phyloP scores from a whole-genome alignment of 805 yeast genomes.

The Lipomyces oligophaga region DNA sequence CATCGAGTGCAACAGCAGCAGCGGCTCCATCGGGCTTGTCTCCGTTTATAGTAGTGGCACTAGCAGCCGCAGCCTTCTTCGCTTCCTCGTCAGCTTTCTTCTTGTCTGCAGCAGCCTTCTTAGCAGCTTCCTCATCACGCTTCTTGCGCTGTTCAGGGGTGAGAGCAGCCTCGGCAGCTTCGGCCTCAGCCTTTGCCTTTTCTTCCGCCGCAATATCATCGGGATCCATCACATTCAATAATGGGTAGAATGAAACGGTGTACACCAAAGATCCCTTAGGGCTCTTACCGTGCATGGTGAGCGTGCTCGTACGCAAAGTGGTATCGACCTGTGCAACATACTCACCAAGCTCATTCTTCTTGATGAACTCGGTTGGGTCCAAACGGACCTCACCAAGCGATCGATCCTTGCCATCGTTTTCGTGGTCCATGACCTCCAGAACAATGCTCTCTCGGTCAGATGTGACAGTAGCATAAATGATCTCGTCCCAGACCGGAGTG shows the following conservation, averaged over 20 bases:
- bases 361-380: constrained; percentile 61
- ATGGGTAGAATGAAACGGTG: constrained; percentile 77
- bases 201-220: constrained; percentile 63
- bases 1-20: constrained; percentile 12
- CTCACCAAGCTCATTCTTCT: constrained; percentile 56
- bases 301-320: constrained; percentile 54
- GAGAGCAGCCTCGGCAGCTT: constrained; percentile 37
- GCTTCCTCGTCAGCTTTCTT: constrained; percentile 4
- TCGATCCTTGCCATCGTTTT: constrained; percentile 73
- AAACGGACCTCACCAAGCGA: constrained; percentile 80
- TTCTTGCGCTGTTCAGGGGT: constrained; percentile 33
- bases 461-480: constrained; percentile 75
- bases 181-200: constrained; percentile 41
- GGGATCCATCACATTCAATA: constrained; percentile 71
- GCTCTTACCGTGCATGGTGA: constrained; percentile 69
- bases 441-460: constrained; percentile 78
- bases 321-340: constrained; percentile 57
- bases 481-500: constrained; percentile 82
- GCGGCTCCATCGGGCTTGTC: constrained; percentile 10
- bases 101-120: constrained; percentile 4
- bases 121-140: constrained; percentile 27
- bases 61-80: not conserved
- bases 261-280: constrained; percentile 78
- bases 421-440: constrained; percentile 89
- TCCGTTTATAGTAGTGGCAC: constrained; percentile 3